Percentiles rank a stretch among this genome's conserved stretches.
These are phyloP conservation scores for Coleophoma crateriformis DNA, from an alignment of 2,329 filamentous ascomycete species.

Conservation along the genomic window DNA sequence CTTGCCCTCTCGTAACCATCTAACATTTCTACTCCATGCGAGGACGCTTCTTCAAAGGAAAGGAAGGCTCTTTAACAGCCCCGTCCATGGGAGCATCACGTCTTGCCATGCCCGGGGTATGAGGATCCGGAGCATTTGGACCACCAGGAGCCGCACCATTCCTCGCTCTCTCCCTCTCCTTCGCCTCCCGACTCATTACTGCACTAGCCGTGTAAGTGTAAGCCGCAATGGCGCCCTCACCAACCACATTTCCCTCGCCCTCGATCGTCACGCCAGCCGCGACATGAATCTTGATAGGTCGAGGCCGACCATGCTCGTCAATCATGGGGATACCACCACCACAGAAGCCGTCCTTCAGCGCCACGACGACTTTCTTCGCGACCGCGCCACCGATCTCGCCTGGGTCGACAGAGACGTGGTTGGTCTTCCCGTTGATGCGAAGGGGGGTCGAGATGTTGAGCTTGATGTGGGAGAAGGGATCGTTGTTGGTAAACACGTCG, in stretches of 20 bases:
- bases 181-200: not conserved
- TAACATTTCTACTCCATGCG: too few relatives aligned
- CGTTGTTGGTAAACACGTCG: conserved; percentile 8
- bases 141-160: not conserved
- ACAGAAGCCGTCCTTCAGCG: conserved; percentile 35
- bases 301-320: conserved; percentile 35
- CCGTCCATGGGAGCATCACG: too few relatives aligned
- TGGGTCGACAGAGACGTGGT: conserved; percentile 36
- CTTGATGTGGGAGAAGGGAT: conserved; percentile 33
- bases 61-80: too few relatives aligned
- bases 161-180: not conserved
- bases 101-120: too few relatives aligned
- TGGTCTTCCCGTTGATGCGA: conserved; percentile 40
- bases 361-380: conserved; percentile 37
- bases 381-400: conserved; percentile 34
- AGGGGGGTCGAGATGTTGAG: conserved; percentile 44
- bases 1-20: too few relatives aligned
- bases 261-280: conserved; percentile 39
- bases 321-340: conserved; percentile 39
- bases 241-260: conserved; percentile 39
- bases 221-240: conserved; percentile 14
- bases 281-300: conserved; percentile 37
- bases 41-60: too few relatives aligned
- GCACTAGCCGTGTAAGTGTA: not conserved
- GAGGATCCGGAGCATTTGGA: not conserved